A percentile compares a stretch with the other conserved stretches of the same genome.
These are phyloP conservation scores for Lachnellula cervina DNA, from an alignment of 2,329 filamentous ascomycete species.

Conservation along the genomic window DNA sequence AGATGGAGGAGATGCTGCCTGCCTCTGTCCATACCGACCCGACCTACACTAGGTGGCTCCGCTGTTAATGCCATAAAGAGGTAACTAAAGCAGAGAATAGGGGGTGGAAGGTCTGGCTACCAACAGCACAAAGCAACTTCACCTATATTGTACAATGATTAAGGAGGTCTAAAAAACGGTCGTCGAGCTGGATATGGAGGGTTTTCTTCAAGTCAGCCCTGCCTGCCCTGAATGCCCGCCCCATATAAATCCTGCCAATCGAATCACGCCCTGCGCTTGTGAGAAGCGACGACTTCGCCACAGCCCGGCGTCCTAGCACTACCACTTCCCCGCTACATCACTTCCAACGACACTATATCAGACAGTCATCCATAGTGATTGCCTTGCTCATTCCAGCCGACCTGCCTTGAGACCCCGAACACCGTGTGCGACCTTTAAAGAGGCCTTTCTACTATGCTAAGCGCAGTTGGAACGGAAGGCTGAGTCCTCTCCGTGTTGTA, in stretches of 20 bases:
- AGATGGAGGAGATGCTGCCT: too few relatives aligned
- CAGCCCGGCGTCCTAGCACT: neutral
- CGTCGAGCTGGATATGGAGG: neutral
- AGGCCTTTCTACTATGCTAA: conserved; percentile 13
- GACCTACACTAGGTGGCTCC: too few relatives aligned
- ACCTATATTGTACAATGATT: neutral
- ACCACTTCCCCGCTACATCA: neutral
- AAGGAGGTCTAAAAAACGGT: too few relatives aligned
- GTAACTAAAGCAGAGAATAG: neutral
- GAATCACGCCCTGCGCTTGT: neutral
- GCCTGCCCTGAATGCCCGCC: neutral
- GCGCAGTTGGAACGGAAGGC: conserved; percentile 19
- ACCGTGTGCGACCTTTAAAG: conserved; percentile 16
- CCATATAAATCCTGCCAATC: neutral
- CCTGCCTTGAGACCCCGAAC: conserved; percentile 1
- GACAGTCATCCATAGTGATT: neutral
- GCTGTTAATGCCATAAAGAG: neutral
- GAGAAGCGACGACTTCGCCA: neutral
- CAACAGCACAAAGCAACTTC: neutral
- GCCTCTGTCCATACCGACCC: too few relatives aligned
- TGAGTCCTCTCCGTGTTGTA: conserved; percentile 19
- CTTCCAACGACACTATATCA: conserved; percentile 2
- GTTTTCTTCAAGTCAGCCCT: neutral
- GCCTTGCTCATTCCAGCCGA: conserved; percentile 4
- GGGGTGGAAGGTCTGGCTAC: neutral